Evolutionary conservation across 2,329 filamentous ascomycete species (phyloP), one percentile per base, ranked within the genome.

Genomic region (Fusarium solani-melongenae): DNA sequence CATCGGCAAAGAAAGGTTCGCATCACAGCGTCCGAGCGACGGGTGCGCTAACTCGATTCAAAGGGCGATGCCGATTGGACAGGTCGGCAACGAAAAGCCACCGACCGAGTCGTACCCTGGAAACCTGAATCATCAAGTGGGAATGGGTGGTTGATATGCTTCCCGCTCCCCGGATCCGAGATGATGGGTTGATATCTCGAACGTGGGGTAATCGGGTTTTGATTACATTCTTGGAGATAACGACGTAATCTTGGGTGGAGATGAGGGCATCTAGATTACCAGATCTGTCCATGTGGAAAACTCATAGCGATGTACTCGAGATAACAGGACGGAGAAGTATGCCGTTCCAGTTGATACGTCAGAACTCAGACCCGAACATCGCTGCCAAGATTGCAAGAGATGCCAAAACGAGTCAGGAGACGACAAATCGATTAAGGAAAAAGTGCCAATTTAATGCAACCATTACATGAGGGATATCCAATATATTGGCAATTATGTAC

Each of bases 61-160:
- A 27, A 15, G 15, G 11, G 41, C 10, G 27, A 55, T 20, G 61
- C 71, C 66, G 66, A 75, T 76, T 76, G 69, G 74, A 1, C 14
- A 1, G 9, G 10, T 64, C 73, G 74, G 74, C 66, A 64, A 76
- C 20, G n/a, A 39, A 17, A 33, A 22, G 49, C 29, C 46, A 17
- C 46, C 31, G 12, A 7, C 20, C 22, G 53, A 56, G 20, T 38
- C 53, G 53, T 38, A 9, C 22, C 33, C 34, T 27, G 33, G 8
- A 56, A 56, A 34, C 20, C 20, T 24, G 27, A 22, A 56, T 34
- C 22, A 17, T 34, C 53, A 8, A 24, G 20, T 22, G 20, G 33
- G 20, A 34, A 20, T 49, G 24, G 24, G 15, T 29, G 10, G 24
- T 3, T n/a, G 49, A 53, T 53, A 31, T 53, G 49, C 27, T 31